phyloP scores from a whole-genome alignment of 1,139 yeast species.

The Magnusiomyces ingens region DNA sequence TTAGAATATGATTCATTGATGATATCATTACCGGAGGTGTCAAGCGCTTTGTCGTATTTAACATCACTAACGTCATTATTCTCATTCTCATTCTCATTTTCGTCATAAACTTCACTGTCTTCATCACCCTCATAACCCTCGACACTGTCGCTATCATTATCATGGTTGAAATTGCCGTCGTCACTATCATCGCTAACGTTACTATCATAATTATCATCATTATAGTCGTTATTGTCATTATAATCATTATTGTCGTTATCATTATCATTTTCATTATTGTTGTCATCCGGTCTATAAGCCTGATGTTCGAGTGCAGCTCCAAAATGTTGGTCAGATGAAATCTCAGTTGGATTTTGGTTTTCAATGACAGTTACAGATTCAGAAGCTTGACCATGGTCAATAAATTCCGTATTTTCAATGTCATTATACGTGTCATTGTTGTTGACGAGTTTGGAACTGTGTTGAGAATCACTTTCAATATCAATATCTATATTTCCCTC shows the following conservation, averaged over 20 bases:
- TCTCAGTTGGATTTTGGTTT: too few relatives aligned
- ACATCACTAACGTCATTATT: background rate
- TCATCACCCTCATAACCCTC: background rate
- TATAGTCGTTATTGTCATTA: background rate
- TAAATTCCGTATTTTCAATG: too few relatives aligned
- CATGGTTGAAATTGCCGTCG: background rate
- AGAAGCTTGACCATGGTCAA: too few relatives aligned
- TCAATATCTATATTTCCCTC: too few relatives aligned
- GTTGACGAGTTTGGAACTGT: too few relatives aligned
- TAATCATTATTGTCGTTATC: background rate
- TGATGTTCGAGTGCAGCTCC: background rate
- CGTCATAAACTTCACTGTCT: constrained; percentile 4
- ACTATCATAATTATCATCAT: background rate
- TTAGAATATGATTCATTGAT: too few relatives aligned
- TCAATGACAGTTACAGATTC: too few relatives aligned
- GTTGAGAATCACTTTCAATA: too few relatives aligned
- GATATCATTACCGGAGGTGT: too few relatives aligned
- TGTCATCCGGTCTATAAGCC: background rate
- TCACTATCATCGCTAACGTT: background rate
- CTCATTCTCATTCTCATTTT: constrained; percentile 9
- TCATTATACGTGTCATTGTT: too few relatives aligned
- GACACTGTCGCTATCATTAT: background rate
- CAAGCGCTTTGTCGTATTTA: background rate
- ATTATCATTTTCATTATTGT: background rate
- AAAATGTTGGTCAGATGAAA: too few relatives aligned